A percentile compares a stretch with the other conserved stretches of the same genome.
Conservation (phyloP, 2,329 filamentous ascomycete species). For the Ploettnerulaceae sp. region DNA sequence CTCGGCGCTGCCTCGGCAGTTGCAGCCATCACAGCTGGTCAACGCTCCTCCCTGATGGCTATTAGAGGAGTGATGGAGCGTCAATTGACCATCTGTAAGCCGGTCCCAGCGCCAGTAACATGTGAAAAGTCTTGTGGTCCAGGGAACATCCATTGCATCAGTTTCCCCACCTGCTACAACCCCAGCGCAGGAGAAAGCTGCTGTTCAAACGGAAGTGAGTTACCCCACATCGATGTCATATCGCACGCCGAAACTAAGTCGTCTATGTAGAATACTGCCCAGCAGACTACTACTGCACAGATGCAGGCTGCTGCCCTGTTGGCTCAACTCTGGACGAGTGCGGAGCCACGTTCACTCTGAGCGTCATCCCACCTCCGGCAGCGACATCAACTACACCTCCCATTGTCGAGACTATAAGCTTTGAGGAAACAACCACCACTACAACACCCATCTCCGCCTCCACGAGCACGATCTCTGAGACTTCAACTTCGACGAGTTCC, state of each 20-base stretch:
- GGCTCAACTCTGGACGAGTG: not conserved
- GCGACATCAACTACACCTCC: not conserved
- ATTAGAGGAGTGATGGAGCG: slow-evolving; percentile 2
- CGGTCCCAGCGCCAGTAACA: slow-evolving; percentile 4
- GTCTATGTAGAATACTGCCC: slow-evolving; percentile 4
- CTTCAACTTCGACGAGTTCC: not conserved
- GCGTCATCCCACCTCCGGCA: slow-evolving; percentile 3
- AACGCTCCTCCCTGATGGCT: slow-evolving; percentile 6
- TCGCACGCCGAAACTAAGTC: not conserved
- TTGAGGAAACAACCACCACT: not conserved
- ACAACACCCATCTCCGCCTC: not conserved
- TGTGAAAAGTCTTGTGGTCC: slow-evolving; percentile 7
- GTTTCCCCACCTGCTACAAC: slow-evolving; percentile 7
- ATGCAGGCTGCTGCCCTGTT: slow-evolving; percentile 3
- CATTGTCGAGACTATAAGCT: not conserved
- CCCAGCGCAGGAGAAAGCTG: slow-evolving; percentile 6
- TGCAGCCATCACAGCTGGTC: not conserved
- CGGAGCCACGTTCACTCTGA: slow-evolving; percentile 7
- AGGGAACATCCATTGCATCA: slow-evolving; percentile 4
- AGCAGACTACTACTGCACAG: slow-evolving; percentile 3
- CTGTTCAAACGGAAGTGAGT: slow-evolving; percentile 8
- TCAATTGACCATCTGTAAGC: not conserved
- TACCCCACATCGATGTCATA: not conserved
- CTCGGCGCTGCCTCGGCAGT: slow-evolving; percentile 2
- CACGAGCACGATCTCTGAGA: not conserved